Evolutionary conservation across 208 protist genomes (phyloP), one percentile per base, ranked within the genome.

Genomic region (Leishmania guyanensis): DNA sequence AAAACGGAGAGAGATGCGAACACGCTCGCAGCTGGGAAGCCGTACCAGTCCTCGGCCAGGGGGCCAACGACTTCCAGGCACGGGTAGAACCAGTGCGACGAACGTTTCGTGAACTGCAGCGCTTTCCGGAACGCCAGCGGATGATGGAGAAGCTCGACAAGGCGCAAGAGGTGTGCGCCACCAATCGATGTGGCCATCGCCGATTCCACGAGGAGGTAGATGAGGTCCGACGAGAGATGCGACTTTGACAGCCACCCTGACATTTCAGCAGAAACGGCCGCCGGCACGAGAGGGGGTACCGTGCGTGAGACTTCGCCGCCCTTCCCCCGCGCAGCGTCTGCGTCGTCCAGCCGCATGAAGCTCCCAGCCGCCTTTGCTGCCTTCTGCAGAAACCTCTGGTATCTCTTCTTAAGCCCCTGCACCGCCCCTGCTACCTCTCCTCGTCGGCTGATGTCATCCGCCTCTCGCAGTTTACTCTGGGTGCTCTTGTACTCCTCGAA

Each of bases 21-120:
- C 26, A 79, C 43, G 66, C 68, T 76, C 17, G 80, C 78, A 8
- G 78, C 43, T 3, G 82, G 73, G 79, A 95, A 92, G 46, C 88
- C 86, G 78, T 91, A 89, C 65, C 92, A 91, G 51, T 88, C 87
- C 43, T 90, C 86, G 20, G 88, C 83, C 0, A 91, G 53, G 9
- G 81, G 75, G 16, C 93, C 93, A 22, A 75, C 74, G 29, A 88
- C 65, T 51, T 90, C 85, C 75, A 93, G 88, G 16, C 54, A 87
- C 10, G 94, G 94, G 79, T 94, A 96, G 87, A 95, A 96, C 94
- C 94, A 97, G 8, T 65, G 68, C 4, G 79, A 16, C 6, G 89
- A 68, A 46, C 88, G 89, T 69, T 89, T 88, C 29, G 70, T 88
- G 76, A 84, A 92, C 17, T 51, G n/a, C 33, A 84, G n/a, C 33